Evolutionary conservation across 345 rosid genomes (phyloP).

Genomic region (Syzygium oleosum): DNA sequence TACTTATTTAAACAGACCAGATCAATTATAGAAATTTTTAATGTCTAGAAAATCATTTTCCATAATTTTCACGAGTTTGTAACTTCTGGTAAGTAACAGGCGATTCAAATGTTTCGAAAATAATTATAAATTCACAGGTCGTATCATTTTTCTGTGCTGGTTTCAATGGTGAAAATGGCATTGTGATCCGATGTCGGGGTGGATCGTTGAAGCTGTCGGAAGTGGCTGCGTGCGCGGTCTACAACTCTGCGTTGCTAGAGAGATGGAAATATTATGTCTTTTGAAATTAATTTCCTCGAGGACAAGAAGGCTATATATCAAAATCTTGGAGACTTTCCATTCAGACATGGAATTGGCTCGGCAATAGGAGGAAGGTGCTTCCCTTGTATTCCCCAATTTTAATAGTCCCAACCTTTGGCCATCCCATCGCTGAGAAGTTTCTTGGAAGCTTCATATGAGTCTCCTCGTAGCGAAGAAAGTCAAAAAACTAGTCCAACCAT

Average conservation of each 20-base stretch:
- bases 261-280: background rate
- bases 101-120: background rate
- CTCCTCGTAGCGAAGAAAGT: background rate
- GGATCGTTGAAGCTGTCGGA: background rate
- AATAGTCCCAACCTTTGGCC: background rate
- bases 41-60: too few relatives aligned
- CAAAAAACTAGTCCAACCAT: background rate
- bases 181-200: background rate
- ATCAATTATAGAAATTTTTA: too few relatives aligned
- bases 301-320: background rate
- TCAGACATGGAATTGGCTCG: background rate
- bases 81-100: too few relatives aligned
- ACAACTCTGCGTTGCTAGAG: background rate
- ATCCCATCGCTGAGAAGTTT: background rate
- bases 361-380: background rate
- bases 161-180: background rate
- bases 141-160: background rate
- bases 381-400: accelerated
- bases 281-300: background rate
- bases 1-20: too few relatives aligned
- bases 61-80: background rate
- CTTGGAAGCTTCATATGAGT: background rate
- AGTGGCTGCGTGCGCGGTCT: background rate
- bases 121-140: too few relatives aligned
- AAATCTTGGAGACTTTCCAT: background rate